phyloP scores from a whole-genome alignment of 805 yeast genomes.

The Teunomyces kruisii region DNA sequence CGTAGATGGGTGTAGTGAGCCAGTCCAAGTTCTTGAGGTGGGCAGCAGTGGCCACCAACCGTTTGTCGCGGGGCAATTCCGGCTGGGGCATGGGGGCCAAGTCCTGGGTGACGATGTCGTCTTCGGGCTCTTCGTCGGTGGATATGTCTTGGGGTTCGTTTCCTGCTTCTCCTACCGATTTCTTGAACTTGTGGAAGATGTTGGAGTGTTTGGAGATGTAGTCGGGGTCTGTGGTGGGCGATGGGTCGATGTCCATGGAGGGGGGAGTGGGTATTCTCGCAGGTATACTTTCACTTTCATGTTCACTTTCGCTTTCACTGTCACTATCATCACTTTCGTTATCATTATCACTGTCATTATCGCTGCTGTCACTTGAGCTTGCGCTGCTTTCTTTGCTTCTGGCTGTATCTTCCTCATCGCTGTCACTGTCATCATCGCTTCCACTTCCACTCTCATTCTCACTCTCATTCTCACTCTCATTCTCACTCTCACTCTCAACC shows the following conservation, averaged over 20 bases:
- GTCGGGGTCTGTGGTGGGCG: conserved; percentile 11
- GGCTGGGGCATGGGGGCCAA: conserved; percentile 88
- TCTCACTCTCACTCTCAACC: conserved; percentile 9
- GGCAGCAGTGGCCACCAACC: conserved; percentile 26
- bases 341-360: conserved; percentile 4
- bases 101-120: conserved; percentile 21
- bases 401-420: conserved; percentile 16
- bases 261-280: conserved; percentile 1
- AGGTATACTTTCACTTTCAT: conserved; percentile 12
- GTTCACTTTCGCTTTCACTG: conserved; percentile 14
- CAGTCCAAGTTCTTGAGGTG: conserved; percentile 51
- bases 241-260: conserved; percentile 13
- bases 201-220: conserved; percentile 21
- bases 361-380: too few species aligned
- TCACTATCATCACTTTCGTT: conserved; percentile 10
- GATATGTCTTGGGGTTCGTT: conserved; percentile 31
- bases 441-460: conserved; percentile 11
- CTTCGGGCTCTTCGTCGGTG: conserved; percentile 14
- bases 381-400: conserved; percentile 5
- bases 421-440: conserved; percentile 13
- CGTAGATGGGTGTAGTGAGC: conserved; percentile 64
- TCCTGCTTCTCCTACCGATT: conserved; percentile 16
- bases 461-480: conserved; percentile 10
- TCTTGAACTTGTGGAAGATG: conserved; percentile 20
- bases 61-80: conserved; percentile 54